These are phyloP conservation scores for Phalaenopsis hybrid DNA, from an alignment of 116 monocot genomes.

Conservation along the genomic window DNA sequence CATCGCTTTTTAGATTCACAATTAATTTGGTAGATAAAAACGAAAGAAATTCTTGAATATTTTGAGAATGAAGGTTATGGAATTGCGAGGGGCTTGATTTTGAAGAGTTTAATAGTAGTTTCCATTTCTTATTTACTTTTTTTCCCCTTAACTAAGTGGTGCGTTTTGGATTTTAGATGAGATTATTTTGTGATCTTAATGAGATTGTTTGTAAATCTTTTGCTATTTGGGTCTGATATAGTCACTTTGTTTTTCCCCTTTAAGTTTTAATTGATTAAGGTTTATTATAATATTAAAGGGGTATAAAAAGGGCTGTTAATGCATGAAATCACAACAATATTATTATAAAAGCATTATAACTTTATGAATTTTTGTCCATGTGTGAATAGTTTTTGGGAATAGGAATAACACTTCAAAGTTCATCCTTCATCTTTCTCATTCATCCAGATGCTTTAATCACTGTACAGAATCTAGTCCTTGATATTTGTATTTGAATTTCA, in stretches of 20 bases:
- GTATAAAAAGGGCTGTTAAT: not conserved
- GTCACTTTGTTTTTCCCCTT: not conserved
- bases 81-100: not conserved
- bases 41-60: not conserved
- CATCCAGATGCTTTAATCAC: not conserved
- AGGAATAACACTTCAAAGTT: not conserved
- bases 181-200: slow-evolving; percentile 1
- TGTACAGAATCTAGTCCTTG: not conserved
- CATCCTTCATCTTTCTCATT: not conserved
- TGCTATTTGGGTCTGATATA: not conserved
- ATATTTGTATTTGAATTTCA: not conserved
- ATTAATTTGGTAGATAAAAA: not conserved
- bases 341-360: not conserved
- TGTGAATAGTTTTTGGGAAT: not conserved
- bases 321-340: not conserved
- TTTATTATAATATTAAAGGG: not conserved
- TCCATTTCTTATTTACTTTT: not conserved
- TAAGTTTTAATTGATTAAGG: not conserved
- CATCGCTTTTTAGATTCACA: not conserved
- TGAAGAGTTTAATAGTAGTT: not conserved
- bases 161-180: not conserved
- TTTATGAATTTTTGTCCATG: not conserved
- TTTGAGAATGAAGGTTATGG: not conserved
- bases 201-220: not conserved
- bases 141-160: not conserved